Evolutionary conservation across 2,329 filamentous ascomycete species (phyloP).

Genomic region (Xylaria sp.): DNA sequence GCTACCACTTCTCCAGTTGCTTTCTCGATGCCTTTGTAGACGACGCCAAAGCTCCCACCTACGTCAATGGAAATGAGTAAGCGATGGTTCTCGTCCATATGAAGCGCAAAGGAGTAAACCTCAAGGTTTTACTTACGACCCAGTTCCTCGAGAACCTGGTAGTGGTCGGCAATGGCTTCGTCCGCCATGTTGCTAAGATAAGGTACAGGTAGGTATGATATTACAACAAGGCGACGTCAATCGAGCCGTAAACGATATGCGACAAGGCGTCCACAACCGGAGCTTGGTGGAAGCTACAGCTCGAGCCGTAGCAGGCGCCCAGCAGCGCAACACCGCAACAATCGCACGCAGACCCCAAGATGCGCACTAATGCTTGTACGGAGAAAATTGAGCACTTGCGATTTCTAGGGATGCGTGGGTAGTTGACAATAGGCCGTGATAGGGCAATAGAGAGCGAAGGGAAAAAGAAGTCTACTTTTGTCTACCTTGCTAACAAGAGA

Average conservation of each 20-base stretch:
- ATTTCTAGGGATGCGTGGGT: neutral
- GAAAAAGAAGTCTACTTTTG: neutral
- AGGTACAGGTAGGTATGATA: neutral
- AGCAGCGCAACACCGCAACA: slow-evolving; percentile 26
- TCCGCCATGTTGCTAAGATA: slow-evolving; percentile 53
- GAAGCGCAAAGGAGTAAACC: slow-evolving; percentile 3
- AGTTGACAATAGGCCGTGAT: neutral
- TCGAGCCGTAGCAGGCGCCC: slow-evolving; percentile 1
- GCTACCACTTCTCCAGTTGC: slow-evolving; percentile 91
- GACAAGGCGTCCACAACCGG: slow-evolving; percentile 22
- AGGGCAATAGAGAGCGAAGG: neutral
- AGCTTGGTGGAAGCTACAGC: slow-evolving; percentile 26
- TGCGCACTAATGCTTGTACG: slow-evolving; percentile 9
- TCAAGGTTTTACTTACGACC: slow-evolving; percentile 70
- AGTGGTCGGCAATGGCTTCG: slow-evolving; percentile 79
- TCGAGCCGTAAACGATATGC: neutral
- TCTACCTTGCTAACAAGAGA: neutral
- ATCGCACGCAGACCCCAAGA: slow-evolving; percentile 19
- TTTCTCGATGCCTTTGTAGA: slow-evolving; percentile 95
- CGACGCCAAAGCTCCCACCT: slow-evolving; percentile 95
- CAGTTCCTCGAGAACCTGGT: slow-evolving; percentile 94
- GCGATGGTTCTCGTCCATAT: neutral
- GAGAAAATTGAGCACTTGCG: neutral
- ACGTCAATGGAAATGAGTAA: slow-evolving; percentile 22
- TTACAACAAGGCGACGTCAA: neutral